Evolutionary conservation across 805 yeast genomes (phyloP).

Genomic region (Schwanniomyces polymorphus): DNA sequence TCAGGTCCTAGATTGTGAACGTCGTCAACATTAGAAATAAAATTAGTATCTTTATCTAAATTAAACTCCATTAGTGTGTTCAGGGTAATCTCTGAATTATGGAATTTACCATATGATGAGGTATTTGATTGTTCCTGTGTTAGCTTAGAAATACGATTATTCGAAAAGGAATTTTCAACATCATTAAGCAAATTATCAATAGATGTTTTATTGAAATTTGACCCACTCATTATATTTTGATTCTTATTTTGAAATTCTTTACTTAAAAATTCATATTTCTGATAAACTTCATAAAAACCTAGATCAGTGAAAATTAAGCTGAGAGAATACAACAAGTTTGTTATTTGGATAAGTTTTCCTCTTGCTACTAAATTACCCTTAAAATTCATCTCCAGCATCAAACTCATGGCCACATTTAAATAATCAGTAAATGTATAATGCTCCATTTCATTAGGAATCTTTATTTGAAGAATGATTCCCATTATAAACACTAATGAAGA

Average conservation of each 20-base stretch:
- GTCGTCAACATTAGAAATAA: neutral
- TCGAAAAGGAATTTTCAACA: neutral
- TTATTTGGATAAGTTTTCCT: conserved; percentile 15
- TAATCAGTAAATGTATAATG: conserved; percentile 15
- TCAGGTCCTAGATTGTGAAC: neutral
- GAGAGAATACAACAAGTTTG: conserved; percentile 5
- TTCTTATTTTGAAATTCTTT: neutral
- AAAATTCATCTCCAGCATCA: conserved; percentile 18
- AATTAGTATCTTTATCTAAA: neutral
- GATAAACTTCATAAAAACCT: conserved; percentile 3
- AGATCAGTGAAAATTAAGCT: neutral
- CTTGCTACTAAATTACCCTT: conserved; percentile 21
- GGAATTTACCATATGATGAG: neutral
- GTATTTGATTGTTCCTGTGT: neutral
- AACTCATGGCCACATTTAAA: conserved; percentile 14
- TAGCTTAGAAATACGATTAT: neutral
- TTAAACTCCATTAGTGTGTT: neutral
- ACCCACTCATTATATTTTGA: neutral
- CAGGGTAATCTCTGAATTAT: neutral
- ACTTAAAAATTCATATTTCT: conserved; percentile 1
- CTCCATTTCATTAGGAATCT: conserved; percentile 3
- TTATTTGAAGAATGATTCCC: conserved; percentile 15
- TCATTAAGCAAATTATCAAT: neutral
- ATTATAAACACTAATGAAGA: conserved; percentile 20
- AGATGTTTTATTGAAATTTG: neutral